phyloP scores from a whole-genome alignment of 2,329 filamentous ascomycete genomes.

The Clathrospora elynae region DNA sequence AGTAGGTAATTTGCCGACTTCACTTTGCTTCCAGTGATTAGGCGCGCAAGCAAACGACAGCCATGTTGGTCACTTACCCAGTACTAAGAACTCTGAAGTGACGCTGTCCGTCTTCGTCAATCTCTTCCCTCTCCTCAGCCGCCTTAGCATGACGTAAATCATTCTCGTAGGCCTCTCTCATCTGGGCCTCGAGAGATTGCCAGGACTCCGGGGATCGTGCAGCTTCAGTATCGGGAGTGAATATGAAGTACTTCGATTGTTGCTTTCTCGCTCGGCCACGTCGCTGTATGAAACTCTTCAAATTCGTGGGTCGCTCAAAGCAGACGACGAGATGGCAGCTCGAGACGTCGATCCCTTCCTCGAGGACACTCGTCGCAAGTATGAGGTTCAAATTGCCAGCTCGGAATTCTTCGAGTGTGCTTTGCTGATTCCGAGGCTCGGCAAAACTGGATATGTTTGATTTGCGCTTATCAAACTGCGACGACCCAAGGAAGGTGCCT shows the following conservation, averaged over 20 bases:
- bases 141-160: slow-evolving; percentile 60
- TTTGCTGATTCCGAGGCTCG: slow-evolving; percentile 54
- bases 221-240: slow-evolving; percentile 49
- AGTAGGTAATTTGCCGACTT: not conserved
- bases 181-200: slow-evolving; percentile 70
- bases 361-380: slow-evolving; percentile 62
- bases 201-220: slow-evolving; percentile 58
- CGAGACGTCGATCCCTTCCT: slow-evolving; percentile 67
- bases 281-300: slow-evolving; percentile 69
- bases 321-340: slow-evolving; percentile 69
- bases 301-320: slow-evolving; percentile 64
- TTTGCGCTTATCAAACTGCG: slow-evolving; percentile 48
- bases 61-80: slow-evolving; percentile 28
- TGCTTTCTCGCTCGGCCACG: slow-evolving; percentile 66
- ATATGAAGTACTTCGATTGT: slow-evolving; percentile 61
- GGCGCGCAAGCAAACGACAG: not conserved
- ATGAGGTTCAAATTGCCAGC: slow-evolving; percentile 61
- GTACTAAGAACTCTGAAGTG: slow-evolving; percentile 31
- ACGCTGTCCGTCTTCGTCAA: slow-evolving; percentile 55
- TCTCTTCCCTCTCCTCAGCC: slow-evolving; percentile 51
- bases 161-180: slow-evolving; percentile 72
- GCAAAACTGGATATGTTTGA: slow-evolving; percentile 57
- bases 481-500: slow-evolving; percentile 62
- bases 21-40: not conserved
- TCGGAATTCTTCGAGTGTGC: slow-evolving; percentile 61